phyloP scores from a whole-genome alignment of 1,284 basidiomycete species.

The Xerocomus nothofagi region DNA sequence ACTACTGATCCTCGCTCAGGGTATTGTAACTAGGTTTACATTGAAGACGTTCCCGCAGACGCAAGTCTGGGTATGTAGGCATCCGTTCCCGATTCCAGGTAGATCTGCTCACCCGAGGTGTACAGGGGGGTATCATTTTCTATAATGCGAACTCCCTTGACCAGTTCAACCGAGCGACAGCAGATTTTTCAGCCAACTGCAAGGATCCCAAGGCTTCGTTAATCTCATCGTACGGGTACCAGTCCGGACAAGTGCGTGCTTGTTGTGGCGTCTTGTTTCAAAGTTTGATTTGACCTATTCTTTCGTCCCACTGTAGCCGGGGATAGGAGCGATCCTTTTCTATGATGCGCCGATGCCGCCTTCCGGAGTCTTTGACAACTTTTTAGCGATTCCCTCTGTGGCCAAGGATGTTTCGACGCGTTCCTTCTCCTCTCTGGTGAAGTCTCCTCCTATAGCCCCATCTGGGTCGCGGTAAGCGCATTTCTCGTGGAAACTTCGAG shows the following conservation, averaged over 20 bases:
- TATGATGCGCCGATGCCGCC: conserved; percentile 54
- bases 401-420: conserved; percentile 35
- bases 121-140: conserved; percentile 53
- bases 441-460: conserved; percentile 4
- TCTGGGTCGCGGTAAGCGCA: conserved; percentile 6
- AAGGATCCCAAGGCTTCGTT: conserved; percentile 60
- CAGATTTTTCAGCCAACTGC: conserved; percentile 48
- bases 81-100: not conserved
- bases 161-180: conserved; percentile 39
- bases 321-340: conserved; percentile 43
- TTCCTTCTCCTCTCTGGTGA: conserved; percentile 35
- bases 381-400: conserved; percentile 36
- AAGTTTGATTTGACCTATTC: not conserved
- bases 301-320: conserved; percentile 31
- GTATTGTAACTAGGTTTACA: conserved; percentile 59
- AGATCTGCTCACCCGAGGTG: not conserved
- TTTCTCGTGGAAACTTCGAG: not conserved
- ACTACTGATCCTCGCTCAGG: conserved; percentile 34
- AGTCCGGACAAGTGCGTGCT: conserved; percentile 40
- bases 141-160: conserved; percentile 34
- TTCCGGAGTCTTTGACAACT: conserved; percentile 48
- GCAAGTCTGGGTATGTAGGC: conserved; percentile 52
- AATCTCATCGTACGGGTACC: conserved; percentile 49
- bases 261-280: not conserved
- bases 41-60: conserved; percentile 48